These are phyloP conservation scores for Melampsora americana DNA, from an alignment of 1,284 basidiomycete genomes.

Conservation along the genomic window DNA sequence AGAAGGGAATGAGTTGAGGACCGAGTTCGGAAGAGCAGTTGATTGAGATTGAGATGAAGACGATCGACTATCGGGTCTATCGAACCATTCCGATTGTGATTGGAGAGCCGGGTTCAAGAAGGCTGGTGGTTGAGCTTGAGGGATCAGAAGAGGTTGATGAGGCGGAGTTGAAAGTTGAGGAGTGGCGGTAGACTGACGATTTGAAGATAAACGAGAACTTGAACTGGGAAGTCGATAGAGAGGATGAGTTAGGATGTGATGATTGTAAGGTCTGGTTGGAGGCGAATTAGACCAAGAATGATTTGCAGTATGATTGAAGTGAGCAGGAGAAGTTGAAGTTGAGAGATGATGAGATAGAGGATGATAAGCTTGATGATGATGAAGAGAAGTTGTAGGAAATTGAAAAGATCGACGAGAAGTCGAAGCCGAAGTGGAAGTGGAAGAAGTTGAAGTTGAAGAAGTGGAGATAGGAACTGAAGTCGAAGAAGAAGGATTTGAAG, in stretches of 20 bases:
- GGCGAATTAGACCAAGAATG: neutral
- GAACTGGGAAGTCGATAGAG: neutral
- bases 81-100: neutral
- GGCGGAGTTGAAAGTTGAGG: neutral
- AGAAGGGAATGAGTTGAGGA: no score
- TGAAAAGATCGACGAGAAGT: neutral
- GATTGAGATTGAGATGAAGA: neutral
- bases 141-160: neutral
- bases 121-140: neutral
- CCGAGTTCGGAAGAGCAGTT: neutral
- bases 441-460: neutral
- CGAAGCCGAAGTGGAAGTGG: neutral
- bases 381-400: neutral
- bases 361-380: neutral
- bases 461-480: no score
- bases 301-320: neutral
- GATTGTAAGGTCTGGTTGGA: neutral
- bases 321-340: neutral
- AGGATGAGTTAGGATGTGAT: neutral
- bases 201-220: neutral
- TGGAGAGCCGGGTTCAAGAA: neutral
- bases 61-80: constrained; percentile 6
- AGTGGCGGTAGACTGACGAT: neutral
- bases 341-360: neutral
- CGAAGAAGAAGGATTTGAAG: neutral